These are phyloP conservation scores for button mushroom (Agaricus bisporus) DNA, from an alignment of 768 basidiomycete species.

Conservation along the genomic window DNA sequence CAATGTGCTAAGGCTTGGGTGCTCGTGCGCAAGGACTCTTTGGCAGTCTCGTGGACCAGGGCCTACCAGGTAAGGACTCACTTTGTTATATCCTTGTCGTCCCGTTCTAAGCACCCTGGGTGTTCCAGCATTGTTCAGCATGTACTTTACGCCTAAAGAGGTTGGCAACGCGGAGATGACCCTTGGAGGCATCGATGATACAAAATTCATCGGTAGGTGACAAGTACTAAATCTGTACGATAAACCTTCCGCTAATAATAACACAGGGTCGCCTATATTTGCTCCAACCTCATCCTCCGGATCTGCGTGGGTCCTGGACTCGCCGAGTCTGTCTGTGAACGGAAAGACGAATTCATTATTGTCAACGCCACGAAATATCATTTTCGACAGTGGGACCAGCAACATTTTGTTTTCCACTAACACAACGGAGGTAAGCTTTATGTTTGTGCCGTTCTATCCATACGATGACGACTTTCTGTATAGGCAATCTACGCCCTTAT, in stretches of 20 bases:
- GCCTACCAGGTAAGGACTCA: conserved; percentile 38
- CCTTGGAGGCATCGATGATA: conserved; percentile 44
- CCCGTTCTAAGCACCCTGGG: not conserved
- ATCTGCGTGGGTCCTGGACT: conserved; percentile 38
- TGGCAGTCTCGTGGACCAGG: conserved; percentile 37
- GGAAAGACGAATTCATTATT: conserved; percentile 41
- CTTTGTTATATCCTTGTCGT: not conserved
- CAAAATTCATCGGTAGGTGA: conserved; percentile 41
- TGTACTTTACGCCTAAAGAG: conserved; percentile 41
- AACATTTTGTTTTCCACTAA: conserved; percentile 45
- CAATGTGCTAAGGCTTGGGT: conserved; percentile 35
- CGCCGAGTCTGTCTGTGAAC: conserved; percentile 43
- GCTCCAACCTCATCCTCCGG: conserved; percentile 32
- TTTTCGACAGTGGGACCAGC: conserved; percentile 55
- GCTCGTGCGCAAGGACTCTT: conserved; percentile 47
- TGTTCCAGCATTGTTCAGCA: conserved; percentile 40
- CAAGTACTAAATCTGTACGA: not conserved
- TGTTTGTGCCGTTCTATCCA: conserved; percentile 1
- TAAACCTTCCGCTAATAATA: not conserved
- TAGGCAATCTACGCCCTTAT: conserved; percentile 54
- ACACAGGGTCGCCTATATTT: conserved; percentile 34
- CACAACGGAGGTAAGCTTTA: conserved; percentile 36
- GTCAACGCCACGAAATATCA: conserved; percentile 34
- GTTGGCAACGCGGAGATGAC: conserved; percentile 48
- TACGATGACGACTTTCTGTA: conserved; percentile 6